Evolutionary conservation across 2,329 filamentous ascomycete genomes (phyloP).

Genomic region (Talaromyces sp.): DNA sequence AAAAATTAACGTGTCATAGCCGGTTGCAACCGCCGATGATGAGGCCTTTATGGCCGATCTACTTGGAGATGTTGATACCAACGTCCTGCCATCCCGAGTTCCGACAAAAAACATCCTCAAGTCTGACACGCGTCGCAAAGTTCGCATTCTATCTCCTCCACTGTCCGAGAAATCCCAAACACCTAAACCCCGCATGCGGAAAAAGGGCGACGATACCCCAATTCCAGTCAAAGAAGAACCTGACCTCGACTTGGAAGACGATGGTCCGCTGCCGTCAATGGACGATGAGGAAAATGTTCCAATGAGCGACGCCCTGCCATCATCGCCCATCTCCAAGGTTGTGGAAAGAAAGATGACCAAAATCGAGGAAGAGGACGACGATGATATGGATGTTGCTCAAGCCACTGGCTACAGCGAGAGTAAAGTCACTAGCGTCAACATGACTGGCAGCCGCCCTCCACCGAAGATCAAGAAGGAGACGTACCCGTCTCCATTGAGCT

Average conservation of each 20-base stretch:
- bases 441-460: slow-evolving; percentile 70
- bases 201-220: slow-evolving; percentile 40
- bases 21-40: slow-evolving; percentile 75
- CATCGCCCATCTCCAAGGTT: slow-evolving; percentile 77
- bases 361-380: slow-evolving; percentile 63
- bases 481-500: slow-evolving; percentile 66
- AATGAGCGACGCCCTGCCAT: slow-evolving; percentile 78
- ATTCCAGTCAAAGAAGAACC: slow-evolving; percentile 38
- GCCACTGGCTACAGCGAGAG: slow-evolving; percentile 59
- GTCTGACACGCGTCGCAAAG: slow-evolving; percentile 70
- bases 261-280: slow-evolving; percentile 53
- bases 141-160: slow-evolving; percentile 72
- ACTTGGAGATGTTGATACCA: slow-evolving; percentile 81
- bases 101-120: slow-evolving; percentile 60
- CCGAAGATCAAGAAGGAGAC: slow-evolving; percentile 64
- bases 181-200: slow-evolving; percentile 45
- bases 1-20: slow-evolving; percentile 39
- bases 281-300: slow-evolving; percentile 62
- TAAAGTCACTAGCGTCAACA: slow-evolving; percentile 69
- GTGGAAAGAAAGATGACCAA: slow-evolving; percentile 72
- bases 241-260: slow-evolving; percentile 25
- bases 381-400: slow-evolving; percentile 76
- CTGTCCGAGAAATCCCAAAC: slow-evolving; percentile 48
- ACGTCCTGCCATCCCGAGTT: slow-evolving; percentile 53
- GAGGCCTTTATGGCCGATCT: slow-evolving; percentile 80